Evolutionary conservation across 768 basidiomycete species (phyloP).

Genomic region (Suillus subalutaceus): DNA sequence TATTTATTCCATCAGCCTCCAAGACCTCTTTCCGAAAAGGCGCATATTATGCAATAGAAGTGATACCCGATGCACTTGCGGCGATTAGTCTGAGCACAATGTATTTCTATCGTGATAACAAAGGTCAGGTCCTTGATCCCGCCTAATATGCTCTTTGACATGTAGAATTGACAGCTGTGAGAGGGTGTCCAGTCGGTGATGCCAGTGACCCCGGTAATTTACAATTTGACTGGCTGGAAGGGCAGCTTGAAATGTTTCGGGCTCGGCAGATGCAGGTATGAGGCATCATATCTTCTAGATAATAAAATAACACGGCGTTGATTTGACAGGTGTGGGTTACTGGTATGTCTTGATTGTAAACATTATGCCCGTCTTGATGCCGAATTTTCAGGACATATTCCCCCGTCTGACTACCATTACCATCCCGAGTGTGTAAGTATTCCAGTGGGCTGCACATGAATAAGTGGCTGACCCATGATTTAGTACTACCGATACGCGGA

Average conservation of each 20-base stretch:
- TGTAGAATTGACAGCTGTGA: conserved; percentile 55
- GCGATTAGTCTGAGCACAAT: conserved; percentile 88
- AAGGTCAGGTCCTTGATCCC: conserved; percentile 49
- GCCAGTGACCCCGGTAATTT: conserved; percentile 84
- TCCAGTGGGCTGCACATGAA: background rate
- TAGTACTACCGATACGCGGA: conserved; percentile 72
- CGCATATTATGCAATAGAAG: conserved; percentile 82
- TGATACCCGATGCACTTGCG: conserved; percentile 74
- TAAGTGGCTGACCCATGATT: background rate
- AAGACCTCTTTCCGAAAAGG: conserved; percentile 81
- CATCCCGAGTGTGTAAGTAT: conserved; percentile 81
- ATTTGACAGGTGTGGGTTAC: conserved; percentile 49
- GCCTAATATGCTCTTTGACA: conserved; percentile 15
- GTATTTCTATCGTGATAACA: conserved; percentile 90
- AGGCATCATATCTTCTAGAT: conserved; percentile 9
- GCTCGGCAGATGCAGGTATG: conserved; percentile 73
- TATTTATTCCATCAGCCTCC: conserved; percentile 78
- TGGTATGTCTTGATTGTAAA: conserved; percentile 31
- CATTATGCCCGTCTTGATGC: conserved; percentile 29
- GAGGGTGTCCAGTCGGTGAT: conserved; percentile 67
- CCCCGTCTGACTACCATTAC: conserved; percentile 78
- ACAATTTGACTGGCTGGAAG: conserved; percentile 89
- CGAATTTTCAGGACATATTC: conserved; percentile 72
- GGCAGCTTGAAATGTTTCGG: conserved; percentile 72
- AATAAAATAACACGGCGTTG: background rate